Conservation (phyloP, 2,329 filamentous ascomycete species). For the Colletotrichum agaves region DNA sequence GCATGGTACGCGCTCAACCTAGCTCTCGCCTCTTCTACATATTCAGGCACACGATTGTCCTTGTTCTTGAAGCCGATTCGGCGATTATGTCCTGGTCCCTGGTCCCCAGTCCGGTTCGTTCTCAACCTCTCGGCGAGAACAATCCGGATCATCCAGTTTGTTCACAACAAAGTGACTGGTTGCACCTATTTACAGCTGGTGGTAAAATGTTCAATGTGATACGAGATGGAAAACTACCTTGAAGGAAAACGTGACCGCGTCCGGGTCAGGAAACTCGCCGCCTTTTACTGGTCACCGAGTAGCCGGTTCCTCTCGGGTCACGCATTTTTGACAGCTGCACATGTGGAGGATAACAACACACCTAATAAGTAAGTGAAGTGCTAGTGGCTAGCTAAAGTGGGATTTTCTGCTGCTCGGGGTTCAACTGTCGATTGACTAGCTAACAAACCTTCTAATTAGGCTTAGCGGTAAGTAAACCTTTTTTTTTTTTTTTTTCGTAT, state of each 20-base stretch:
- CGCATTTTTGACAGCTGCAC: background rate
- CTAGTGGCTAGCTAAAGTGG: too few relatives aligned
- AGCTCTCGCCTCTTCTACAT: conserved; percentile 29
- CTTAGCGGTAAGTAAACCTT: too few relatives aligned
- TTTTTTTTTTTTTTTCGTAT: too few relatives aligned
- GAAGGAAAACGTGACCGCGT: background rate
- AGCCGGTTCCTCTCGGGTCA: background rate
- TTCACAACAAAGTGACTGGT: conserved; percentile 28
- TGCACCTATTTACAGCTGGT: conserved; percentile 25
- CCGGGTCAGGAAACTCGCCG: background rate
- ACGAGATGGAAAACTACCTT: too few relatives aligned
- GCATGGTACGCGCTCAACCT: conserved; percentile 19
- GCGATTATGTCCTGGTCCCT: conserved; percentile 50
- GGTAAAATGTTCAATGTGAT: too few relatives aligned
- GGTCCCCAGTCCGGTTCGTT: conserved; percentile 55
- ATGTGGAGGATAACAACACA: too few relatives aligned
- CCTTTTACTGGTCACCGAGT: conserved; percentile 4
- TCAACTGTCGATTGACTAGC: conserved; percentile 6
- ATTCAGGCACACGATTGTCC: conserved; percentile 49
- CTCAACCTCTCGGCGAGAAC: conserved; percentile 50
- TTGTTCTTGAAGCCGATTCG: conserved; percentile 52
- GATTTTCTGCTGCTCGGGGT: too few relatives aligned
- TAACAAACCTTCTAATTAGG: too few relatives aligned
- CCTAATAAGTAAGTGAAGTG: too few relatives aligned
- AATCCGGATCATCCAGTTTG: conserved; percentile 48